Evolutionary conservation across 371 early-diverging fungal species (phyloP).

Genomic region (Entomophthora muscae): DNA sequence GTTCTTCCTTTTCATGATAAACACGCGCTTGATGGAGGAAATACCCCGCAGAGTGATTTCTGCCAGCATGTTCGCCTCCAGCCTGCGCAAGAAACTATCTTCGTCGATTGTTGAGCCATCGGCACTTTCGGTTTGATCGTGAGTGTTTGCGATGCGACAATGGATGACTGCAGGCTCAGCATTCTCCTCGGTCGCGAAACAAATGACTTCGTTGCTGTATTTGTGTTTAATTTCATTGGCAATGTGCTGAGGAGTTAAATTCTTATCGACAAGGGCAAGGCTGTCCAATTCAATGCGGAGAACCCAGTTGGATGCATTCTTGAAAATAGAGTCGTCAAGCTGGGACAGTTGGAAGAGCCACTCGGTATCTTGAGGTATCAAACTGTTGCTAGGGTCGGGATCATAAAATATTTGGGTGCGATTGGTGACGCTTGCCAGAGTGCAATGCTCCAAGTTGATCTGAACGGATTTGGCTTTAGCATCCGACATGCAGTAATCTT

Average conservation of each 20-base stretch:
- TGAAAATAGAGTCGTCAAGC: conserved; percentile 17
- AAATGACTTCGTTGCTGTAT: conserved; percentile 35
- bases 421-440: conserved; percentile 65
- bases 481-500: conserved; percentile 53
- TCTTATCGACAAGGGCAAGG: conserved; percentile 77
- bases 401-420: conserved; percentile 95
- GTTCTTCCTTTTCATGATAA: conserved; percentile 68
- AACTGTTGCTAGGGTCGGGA: conserved; percentile 74
- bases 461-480: conserved; percentile 85
- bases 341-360: conserved; percentile 74
- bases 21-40: conserved; percentile 76
- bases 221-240: conserved; percentile 44
- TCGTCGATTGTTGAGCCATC: conserved; percentile 56
- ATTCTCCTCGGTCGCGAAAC: conserved; percentile 50
- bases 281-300: conserved; percentile 84
- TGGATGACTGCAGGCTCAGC: conserved; percentile 95
- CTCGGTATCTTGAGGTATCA: conserved; percentile 84
- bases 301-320: conserved; percentile 80
- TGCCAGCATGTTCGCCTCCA: conserved; percentile 73
- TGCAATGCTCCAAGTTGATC: conserved; percentile 82
- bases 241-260: conserved; percentile 68
- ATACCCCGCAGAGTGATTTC: conserved; percentile 85
- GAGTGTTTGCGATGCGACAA: conserved; percentile 55
- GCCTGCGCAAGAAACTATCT: conserved; percentile 72
- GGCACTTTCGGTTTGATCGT: conserved; percentile 27